Conservation (phyloP, 768 basidiomycete genomes). For the Suillus bovinus region DNA sequence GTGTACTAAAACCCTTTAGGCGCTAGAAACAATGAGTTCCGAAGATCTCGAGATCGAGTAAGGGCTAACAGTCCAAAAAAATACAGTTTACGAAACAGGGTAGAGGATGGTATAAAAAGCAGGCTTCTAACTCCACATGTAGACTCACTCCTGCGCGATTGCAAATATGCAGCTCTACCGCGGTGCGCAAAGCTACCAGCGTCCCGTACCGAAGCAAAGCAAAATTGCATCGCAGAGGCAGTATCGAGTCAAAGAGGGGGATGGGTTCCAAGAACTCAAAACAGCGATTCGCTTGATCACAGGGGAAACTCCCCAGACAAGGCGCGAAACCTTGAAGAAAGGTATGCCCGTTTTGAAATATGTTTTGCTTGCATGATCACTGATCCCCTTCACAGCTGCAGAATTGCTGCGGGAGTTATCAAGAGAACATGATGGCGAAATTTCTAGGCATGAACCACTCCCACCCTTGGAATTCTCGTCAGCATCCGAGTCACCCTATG, state of each 20-base stretch:
- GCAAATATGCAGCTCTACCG: not conserved
- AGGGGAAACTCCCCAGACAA: constrained; percentile 25
- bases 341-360: constrained; percentile 11
- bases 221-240: constrained; percentile 25
- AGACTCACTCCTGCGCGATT: not conserved
- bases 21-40: too few species aligned
- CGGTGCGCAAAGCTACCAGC: not conserved
- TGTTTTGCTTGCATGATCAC: not conserved
- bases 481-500: not conserved
- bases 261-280: constrained; percentile 32
- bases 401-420: constrained; percentile 1
- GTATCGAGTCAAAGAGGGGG: constrained; percentile 32
- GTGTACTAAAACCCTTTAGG: too few species aligned
- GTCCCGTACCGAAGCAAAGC: constrained; percentile 5
- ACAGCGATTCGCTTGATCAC: constrained; percentile 25
- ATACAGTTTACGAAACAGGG: not conserved
- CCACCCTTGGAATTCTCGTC: not conserved
- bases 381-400: constrained; percentile 5
- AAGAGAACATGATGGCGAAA: not conserved
- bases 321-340: constrained; percentile 28
- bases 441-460: constrained; percentile 4
- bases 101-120: not conserved
- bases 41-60: too few species aligned
- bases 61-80: not conserved
- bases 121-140: not conserved